A percentile compares a stretch with the other conserved stretches of the same genome.
Evolutionary conservation across 2,329 filamentous ascomycete species (phyloP).

Genomic region (Diaporthe helianthi): DNA sequence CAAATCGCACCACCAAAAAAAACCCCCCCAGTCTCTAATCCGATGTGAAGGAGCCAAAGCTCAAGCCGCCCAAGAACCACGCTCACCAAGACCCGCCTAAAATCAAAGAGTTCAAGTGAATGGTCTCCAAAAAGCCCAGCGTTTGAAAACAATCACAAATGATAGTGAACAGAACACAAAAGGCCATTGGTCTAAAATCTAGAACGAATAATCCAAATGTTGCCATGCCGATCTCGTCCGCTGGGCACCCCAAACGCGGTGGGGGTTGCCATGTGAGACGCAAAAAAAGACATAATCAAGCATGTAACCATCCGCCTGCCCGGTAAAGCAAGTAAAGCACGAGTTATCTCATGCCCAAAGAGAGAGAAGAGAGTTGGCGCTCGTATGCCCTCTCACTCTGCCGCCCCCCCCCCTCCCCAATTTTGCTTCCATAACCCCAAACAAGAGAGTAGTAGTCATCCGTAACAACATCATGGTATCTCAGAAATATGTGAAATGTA

Average conservation of each 20-base stretch:
- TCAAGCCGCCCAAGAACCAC: background rate
- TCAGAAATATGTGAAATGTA: background rate
- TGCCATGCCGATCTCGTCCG: background rate
- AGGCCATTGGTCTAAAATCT: constrained; percentile 16
- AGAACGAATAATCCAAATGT: constrained; percentile 7
- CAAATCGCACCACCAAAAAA: background rate
- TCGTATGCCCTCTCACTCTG: background rate
- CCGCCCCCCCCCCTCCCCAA: no score
- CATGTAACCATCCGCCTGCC: background rate
- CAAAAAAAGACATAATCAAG: background rate
- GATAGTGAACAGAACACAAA: background rate
- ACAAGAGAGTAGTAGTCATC: background rate
- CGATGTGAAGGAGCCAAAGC: background rate
- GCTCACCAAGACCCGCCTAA: background rate
- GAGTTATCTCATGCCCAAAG: background rate
- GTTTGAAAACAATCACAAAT: background rate
- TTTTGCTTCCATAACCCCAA: background rate
- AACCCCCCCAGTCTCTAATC: background rate
- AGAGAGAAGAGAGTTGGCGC: background rate
- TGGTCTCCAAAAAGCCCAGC: background rate
- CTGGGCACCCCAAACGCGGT: background rate
- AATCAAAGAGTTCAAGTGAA: background rate
- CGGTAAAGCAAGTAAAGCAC: background rate
- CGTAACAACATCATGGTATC: constrained; percentile 7
- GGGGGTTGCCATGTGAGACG: background rate